Evolutionary conservation across 352 stramenopile genomes (phyloP).

Genomic region (Pythium angustatum): DNA sequence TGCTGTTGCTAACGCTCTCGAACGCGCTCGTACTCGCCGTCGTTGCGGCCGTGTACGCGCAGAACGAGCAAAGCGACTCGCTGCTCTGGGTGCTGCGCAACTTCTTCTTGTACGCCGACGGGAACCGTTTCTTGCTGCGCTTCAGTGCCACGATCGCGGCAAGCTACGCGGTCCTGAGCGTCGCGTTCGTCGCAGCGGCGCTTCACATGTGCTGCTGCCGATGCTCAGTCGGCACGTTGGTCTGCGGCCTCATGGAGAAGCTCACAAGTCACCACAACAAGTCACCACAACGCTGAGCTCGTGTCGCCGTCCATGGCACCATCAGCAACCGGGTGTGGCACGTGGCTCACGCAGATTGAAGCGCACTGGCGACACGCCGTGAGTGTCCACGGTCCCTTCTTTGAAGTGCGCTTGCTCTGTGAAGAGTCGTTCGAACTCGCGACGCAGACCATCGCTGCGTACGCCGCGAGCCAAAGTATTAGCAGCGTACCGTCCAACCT

Average conservation of each 20-base stretch:
- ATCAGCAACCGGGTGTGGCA: not conserved
- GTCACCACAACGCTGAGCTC: no score
- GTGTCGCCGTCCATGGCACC: no score
- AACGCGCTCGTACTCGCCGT: conserved; percentile 13
- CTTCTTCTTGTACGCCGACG: conserved; percentile 4
- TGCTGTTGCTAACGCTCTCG: conserved; percentile 4
- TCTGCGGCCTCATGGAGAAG: no score
- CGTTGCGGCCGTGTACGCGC: conserved; percentile 7
- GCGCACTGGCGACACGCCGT: no score
- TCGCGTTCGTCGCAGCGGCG: not conserved
- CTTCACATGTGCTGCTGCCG: no score
- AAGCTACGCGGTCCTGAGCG: conserved; percentile 1
- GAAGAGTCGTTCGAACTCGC: not conserved
- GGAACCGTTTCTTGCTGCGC: not conserved
- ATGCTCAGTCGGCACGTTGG: no score
- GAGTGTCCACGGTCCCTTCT: not conserved
- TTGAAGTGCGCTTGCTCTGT: not conserved
- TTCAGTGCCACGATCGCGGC: not conserved
- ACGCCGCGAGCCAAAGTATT: conserved; percentile 1
- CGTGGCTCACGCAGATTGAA: no score
- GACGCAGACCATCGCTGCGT: not conserved
- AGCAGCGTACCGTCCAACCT: conserved; percentile 7
- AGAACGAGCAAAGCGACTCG: conserved; percentile 7
- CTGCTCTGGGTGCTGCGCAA: conserved; percentile 10
- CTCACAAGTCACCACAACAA: no score